Evolutionary conservation across 2,329 filamentous ascomycete genomes (phyloP).

Genomic region (Penicillium thymicola): DNA sequence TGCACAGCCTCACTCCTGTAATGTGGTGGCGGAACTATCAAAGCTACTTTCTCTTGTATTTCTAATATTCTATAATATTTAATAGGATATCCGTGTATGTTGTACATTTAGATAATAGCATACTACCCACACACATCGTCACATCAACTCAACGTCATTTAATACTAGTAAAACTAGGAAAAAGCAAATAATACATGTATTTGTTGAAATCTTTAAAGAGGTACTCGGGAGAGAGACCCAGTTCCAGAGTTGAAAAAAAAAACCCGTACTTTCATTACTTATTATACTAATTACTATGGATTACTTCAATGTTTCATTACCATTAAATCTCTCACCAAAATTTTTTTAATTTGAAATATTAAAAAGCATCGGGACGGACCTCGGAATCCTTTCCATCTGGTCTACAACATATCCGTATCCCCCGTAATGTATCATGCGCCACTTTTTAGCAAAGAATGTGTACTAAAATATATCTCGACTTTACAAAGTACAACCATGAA

Average conservation of each 20-base stretch:
- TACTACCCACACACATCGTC: neutral
- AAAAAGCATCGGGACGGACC: neutral
- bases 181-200: neutral
- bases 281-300: neutral
- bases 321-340: slow-evolving; percentile 1
- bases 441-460: neutral
- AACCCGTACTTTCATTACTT: slow-evolving; percentile 1
- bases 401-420: neutral
- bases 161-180: neutral
- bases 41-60: slow-evolving; percentile 1
- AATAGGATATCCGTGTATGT: neutral
- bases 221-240: slow-evolving; percentile 22
- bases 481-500: neutral
- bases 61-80: neutral
- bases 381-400: neutral
- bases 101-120: too few species aligned
- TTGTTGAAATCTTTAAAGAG: neutral
- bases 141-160: slow-evolving; percentile 7
- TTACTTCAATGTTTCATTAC: slow-evolving; percentile 1
- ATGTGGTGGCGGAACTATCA: slow-evolving; percentile 14
- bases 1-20: slow-evolving; percentile 32
- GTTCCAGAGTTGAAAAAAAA: slow-evolving; percentile 20
- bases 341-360: neutral
- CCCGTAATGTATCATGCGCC: neutral
- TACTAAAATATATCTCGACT: neutral